Percentiles rank a stretch among this genome's conserved stretches.
phyloP scores from a whole-genome alignment of 192 early-diverging fungal genomes.

The Umbelopsis ramanniana region DNA sequence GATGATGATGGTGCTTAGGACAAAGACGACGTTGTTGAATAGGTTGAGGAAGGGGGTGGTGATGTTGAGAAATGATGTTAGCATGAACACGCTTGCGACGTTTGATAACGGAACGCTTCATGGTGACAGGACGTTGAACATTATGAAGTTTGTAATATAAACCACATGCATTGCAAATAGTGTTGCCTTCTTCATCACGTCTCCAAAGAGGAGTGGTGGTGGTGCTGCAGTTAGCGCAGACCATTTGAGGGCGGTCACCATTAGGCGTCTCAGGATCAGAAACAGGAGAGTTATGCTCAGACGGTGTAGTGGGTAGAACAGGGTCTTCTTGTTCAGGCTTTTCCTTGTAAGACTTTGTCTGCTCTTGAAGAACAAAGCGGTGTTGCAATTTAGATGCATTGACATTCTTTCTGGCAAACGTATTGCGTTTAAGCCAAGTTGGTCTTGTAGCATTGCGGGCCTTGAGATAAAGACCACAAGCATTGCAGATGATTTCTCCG shows the following conservation, averaged over 20 bases:
- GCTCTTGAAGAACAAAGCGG: conserved; percentile 11
- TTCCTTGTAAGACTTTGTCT: background rate
- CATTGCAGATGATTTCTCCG: conserved; percentile 84
- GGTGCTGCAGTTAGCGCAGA: conserved; percentile 74
- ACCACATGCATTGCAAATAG: conserved; percentile 92
- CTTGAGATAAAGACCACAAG: conserved; percentile 74
- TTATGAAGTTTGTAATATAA: conserved; percentile 86
- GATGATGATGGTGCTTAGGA: conserved; percentile 28
- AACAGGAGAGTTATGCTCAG: background rate
- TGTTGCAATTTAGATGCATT: conserved; percentile 15
- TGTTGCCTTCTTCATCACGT: conserved; percentile 66
- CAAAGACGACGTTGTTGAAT: conserved; percentile 9
- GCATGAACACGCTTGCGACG: conserved; percentile 54
- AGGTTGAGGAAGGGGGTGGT: conserved; percentile 26
- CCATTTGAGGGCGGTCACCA: conserved; percentile 15
- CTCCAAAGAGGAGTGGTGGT: conserved; percentile 77
- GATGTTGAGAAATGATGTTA: conserved; percentile 33
- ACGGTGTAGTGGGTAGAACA: conserved; percentile 1
- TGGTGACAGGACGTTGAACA: conserved; percentile 70
- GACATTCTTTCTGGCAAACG: conserved; percentile 37
- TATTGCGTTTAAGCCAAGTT: conserved; percentile 58
- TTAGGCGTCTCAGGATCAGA: background rate
- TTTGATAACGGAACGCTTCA: conserved; percentile 73
- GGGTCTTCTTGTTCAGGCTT: background rate
- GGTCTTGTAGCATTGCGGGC: conserved; percentile 60